Conservation (phyloP, 2,329 filamentous ascomycete species). For the Pyrenochaeta sp. region DNA sequence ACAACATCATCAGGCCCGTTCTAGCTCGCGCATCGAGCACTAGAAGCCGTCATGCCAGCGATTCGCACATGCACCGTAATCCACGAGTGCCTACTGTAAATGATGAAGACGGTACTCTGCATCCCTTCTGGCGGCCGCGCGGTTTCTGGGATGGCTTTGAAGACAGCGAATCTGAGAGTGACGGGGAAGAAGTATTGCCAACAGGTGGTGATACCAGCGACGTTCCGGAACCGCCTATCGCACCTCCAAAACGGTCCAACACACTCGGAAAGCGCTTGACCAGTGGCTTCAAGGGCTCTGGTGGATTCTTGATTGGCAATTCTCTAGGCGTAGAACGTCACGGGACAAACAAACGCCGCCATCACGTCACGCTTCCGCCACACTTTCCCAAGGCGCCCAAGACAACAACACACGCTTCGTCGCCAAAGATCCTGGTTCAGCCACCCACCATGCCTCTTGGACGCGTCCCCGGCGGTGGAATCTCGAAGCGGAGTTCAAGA, state of each 20-base stretch:
- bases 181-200: conserved; percentile 50
- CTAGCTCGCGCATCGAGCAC: conserved; percentile 43
- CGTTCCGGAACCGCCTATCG: conserved; percentile 36
- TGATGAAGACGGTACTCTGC: conserved; percentile 57
- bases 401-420: conserved; percentile 17
- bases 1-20: conserved; percentile 54
- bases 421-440: conserved; percentile 38
- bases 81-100: conserved; percentile 40
- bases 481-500: conserved; percentile 34
- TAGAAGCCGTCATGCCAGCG: conserved; percentile 31
- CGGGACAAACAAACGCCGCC: conserved; percentile 43
- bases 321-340: conserved; percentile 63
- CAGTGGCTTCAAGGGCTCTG: conserved; percentile 51
- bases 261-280: conserved; percentile 41
- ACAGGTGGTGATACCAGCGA: conserved; percentile 58
- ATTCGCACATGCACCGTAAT: conserved; percentile 27
- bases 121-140: conserved; percentile 70
- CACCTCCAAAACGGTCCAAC: conserved; percentile 28
- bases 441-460: conserved; percentile 32
- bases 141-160: conserved; percentile 69
- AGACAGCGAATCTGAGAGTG: conserved; percentile 50
- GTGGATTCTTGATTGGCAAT: conserved; percentile 63
- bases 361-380: conserved; percentile 36
- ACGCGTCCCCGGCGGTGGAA: conserved; percentile 24
- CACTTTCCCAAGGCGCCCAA: conserved; percentile 22